Evolutionary conservation across 1,284 basidiomycete species (phyloP).

Genomic region (Somion occarium): DNA sequence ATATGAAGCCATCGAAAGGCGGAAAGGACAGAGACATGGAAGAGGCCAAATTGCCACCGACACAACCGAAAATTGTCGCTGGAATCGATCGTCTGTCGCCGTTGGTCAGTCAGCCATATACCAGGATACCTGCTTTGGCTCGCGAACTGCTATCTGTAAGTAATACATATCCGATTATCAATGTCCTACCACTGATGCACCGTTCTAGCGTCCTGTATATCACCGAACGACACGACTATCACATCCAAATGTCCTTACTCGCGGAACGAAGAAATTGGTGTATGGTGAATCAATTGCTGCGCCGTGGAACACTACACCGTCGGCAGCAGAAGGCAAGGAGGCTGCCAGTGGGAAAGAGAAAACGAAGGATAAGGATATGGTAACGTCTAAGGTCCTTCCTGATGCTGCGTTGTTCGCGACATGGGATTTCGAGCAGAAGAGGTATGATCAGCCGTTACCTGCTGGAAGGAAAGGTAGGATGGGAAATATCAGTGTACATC

Average conservation of each 20-base stretch:
- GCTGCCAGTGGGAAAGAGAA: no score
- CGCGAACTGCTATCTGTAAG: conserved; percentile 58
- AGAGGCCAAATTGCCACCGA: conserved; percentile 46
- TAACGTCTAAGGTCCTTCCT: conserved; percentile 42
- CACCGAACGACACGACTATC: conserved; percentile 56
- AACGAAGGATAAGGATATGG: conserved; percentile 23
- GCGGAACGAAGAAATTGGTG: conserved; percentile 50
- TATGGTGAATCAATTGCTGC: conserved; percentile 61
- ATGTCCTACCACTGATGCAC: background rate
- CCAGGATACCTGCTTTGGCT: conserved; percentile 57
- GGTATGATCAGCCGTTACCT: conserved; percentile 46
- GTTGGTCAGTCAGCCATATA: conserved; percentile 46
- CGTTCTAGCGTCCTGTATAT: conserved; percentile 44
- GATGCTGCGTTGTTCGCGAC: conserved; percentile 70
- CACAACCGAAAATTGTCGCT: conserved; percentile 48
- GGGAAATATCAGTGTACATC: conserved; percentile 8
- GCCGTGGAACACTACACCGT: conserved; percentile 49
- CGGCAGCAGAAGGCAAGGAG: conserved; percentile 5
- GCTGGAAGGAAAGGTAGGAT: conserved; percentile 24
- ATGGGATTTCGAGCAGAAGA: conserved; percentile 71
- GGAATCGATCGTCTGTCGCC: conserved; percentile 47
- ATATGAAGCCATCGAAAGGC: conserved; percentile 15
- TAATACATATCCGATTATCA: conserved; percentile 2
- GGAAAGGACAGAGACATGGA: conserved; percentile 34
- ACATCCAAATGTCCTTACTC: conserved; percentile 56